phyloP scores from a whole-genome alignment of 257 asterid species.

The Linderniella brevidens region DNA sequence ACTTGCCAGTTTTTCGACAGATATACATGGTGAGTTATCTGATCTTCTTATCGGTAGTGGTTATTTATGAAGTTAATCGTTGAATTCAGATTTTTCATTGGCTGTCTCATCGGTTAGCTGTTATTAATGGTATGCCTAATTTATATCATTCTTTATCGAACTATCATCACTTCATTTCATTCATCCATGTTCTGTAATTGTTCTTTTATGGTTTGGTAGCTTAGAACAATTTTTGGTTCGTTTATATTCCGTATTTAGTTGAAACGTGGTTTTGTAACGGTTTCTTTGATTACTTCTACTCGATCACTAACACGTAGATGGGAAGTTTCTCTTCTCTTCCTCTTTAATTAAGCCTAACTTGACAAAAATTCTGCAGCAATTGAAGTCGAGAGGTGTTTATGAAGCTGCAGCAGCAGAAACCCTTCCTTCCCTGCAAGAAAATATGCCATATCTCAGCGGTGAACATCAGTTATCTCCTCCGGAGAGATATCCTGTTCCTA shows the following conservation, averaged over 20 bases:
- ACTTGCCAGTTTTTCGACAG: constrained; percentile 82
- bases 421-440: constrained; percentile 18
- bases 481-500: constrained; percentile 47
- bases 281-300: neutral
- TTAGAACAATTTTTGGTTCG: too few relatives aligned
- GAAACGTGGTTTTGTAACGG: too few relatives aligned
- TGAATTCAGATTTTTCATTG: neutral
- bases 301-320: neutral
- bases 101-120: neutral
- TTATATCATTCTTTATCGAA: too few relatives aligned
- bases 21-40: constrained; percentile 47
- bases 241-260: too few relatives aligned
- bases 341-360: constrained; percentile 9
- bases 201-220: too few relatives aligned
- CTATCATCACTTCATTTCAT: too few relatives aligned
- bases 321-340: neutral
- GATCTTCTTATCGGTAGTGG: neutral
- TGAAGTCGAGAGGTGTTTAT: constrained; percentile 44
- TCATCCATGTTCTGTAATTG: too few relatives aligned
- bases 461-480: constrained; percentile 39
- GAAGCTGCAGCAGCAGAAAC: constrained; percentile 22
- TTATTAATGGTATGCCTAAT: neutral
- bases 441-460: constrained; percentile 46
- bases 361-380: constrained; percentile 24
- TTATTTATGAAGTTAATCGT: neutral